These are phyloP conservation scores for Coccomyxa sp. DNA, from an alignment of 139 green algal genomes.

Conservation along the genomic window DNA sequence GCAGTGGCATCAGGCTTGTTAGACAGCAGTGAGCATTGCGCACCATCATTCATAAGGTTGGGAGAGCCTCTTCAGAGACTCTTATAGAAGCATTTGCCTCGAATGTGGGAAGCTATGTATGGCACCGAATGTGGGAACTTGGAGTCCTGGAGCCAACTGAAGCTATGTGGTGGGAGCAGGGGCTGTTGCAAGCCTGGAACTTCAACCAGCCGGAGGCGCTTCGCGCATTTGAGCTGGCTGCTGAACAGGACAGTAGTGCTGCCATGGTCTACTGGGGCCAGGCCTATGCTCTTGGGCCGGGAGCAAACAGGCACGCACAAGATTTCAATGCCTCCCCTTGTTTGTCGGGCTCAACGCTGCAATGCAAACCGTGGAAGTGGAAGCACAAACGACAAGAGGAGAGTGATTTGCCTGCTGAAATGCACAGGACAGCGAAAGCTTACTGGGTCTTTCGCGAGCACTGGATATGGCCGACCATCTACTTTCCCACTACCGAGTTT, in stretches of 20 bases:
- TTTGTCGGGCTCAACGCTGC: too few species aligned
- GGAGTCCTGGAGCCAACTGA: background rate
- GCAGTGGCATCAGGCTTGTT: background rate
- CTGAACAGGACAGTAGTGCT: conserved; percentile 16
- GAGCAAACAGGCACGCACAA: conserved; percentile 15
- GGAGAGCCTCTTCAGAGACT: background rate
- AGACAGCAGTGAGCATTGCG: background rate
- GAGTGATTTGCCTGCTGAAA: too few species aligned
- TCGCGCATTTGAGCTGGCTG: conserved; percentile 21
- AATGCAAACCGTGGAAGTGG: too few species aligned
- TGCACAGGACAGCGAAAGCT: too few species aligned
- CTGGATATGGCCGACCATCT: too few species aligned
- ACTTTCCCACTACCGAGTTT: too few species aligned
- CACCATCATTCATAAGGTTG: background rate
- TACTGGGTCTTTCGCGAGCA: too few species aligned
- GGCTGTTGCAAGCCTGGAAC: conserved; percentile 37
- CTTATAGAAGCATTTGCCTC: background rate
- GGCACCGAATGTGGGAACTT: background rate
- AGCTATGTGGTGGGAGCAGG: background rate
- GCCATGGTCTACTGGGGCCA: conserved; percentile 35
- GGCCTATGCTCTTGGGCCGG: conserved; percentile 27
- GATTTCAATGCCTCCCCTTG: background rate
- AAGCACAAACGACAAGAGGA: too few species aligned
- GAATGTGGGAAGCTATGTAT: background rate
- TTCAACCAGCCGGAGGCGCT: conserved; percentile 41